phyloP scores from a whole-genome alignment of 768 basidiomycete species.

The Phaeotremella fagi region DNA sequence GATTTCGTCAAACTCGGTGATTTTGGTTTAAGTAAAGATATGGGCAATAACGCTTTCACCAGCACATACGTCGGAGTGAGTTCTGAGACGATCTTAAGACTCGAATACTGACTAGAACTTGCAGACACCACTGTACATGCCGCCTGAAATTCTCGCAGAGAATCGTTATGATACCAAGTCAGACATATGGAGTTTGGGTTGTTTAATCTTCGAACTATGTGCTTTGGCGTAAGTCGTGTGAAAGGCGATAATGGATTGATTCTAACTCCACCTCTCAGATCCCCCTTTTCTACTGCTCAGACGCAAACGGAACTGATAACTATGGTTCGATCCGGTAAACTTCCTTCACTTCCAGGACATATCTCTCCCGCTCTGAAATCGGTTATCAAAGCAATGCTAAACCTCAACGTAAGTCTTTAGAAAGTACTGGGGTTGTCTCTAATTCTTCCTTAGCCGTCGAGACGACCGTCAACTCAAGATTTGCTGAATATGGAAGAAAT shows the following conservation, averaged over 20 bases:
- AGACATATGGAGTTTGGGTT: constrained; percentile 97
- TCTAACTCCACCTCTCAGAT: constrained; percentile 17
- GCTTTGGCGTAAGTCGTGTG: constrained; percentile 61
- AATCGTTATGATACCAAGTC: constrained; percentile 96
- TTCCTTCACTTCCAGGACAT: constrained; percentile 40
- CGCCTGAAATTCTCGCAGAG: constrained; percentile 95
- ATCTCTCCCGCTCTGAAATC: constrained; percentile 34
- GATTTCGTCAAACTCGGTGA: constrained; percentile 93
- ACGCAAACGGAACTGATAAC: constrained; percentile 44
- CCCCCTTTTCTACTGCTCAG: constrained; percentile 43
- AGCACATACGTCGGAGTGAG: constrained; percentile 94
- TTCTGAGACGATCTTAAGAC: constrained; percentile 7
- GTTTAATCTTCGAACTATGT: constrained; percentile 93
- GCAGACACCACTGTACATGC: constrained; percentile 99
- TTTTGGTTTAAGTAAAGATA: constrained; percentile 91
- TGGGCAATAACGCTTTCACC: constrained; percentile 80
- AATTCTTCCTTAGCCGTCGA: constrained; percentile 22
- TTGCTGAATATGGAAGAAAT: constrained; percentile 42
- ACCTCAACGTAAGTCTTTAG: constrained; percentile 32
- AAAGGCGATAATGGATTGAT: constrained; percentile 2
- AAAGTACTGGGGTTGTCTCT: not conserved
- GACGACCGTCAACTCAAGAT: constrained; percentile 44
- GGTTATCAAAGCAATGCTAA: constrained; percentile 44
- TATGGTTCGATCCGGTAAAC: constrained; percentile 40
- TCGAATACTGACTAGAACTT: not conserved